These are phyloP conservation scores for Pseudogymnoascus sp. DNA, from an alignment of 2,329 filamentous ascomycete genomes.

Conservation along the genomic window DNA sequence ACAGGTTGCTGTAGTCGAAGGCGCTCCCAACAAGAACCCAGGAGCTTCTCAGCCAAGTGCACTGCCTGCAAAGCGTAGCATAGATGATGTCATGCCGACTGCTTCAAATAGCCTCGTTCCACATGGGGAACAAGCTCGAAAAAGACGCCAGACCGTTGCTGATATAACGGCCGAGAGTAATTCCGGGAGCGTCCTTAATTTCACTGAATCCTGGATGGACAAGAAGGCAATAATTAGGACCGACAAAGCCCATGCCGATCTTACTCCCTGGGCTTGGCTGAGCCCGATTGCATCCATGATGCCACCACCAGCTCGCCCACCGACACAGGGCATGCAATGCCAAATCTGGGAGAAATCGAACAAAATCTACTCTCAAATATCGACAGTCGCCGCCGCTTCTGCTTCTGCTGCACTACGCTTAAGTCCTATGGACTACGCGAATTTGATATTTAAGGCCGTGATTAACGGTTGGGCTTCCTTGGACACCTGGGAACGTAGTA, in stretches of 20 bases:
- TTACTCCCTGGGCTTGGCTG: neutral
- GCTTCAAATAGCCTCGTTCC: neutral
- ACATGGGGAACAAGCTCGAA: neutral
- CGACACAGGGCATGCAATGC: neutral
- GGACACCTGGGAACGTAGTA: slow-evolving; percentile 13
- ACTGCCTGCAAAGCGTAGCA: neutral
- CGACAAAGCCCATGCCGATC: neutral
- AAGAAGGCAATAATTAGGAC: neutral
- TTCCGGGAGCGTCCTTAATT: neutral
- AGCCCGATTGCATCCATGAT: slow-evolving; percentile 7
- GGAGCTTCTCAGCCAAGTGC: neutral
- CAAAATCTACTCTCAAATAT: slow-evolving; percentile 14
- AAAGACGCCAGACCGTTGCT: neutral
- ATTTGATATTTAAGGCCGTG: slow-evolving; percentile 8
- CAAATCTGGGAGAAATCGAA: slow-evolving; percentile 16
- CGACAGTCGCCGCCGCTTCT: neutral
- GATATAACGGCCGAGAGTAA: neutral
- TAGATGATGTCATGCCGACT: neutral
- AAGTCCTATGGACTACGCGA: neutral
- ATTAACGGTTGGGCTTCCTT: slow-evolving; percentile 11
- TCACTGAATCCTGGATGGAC: neutral
- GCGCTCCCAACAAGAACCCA: neutral
- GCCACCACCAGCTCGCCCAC: slow-evolving; percentile 1
- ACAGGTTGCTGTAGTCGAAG: neutral
- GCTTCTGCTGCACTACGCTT: neutral